These are phyloP conservation scores for Daldinia caldariorum DNA, from an alignment of 495 filamentous ascomycete genomes.

Conservation along the genomic window DNA sequence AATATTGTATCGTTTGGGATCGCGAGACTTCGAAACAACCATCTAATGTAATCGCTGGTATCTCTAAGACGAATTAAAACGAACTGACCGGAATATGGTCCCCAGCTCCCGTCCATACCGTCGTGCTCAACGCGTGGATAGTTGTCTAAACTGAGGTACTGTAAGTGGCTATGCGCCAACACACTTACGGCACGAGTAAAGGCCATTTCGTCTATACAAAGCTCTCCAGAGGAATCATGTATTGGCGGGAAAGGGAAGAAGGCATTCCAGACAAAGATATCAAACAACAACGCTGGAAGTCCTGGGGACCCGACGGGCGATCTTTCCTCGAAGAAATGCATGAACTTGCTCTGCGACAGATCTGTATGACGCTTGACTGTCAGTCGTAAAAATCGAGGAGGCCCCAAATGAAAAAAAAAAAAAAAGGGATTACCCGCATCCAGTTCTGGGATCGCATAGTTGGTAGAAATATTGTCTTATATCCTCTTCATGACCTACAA, in stretches of 20 bases:
- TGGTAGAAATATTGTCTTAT: conserved; percentile 11
- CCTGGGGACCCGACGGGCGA: neutral
- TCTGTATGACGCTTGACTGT: neutral
- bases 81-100: conserved; percentile 15
- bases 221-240: neutral
- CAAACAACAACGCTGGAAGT: conserved; percentile 1
- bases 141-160: too few relatives aligned
- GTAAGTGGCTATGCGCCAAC: too few relatives aligned
- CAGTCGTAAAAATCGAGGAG: neutral
- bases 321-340: neutral
- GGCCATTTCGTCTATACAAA: conserved; percentile 15
- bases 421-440: conserved; percentile 12
- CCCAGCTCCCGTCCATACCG: conserved; percentile 29
- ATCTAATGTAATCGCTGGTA: conserved; percentile 13
- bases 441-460: conserved; percentile 14
- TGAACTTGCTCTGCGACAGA: conserved; percentile 15
- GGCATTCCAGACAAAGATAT: conserved; percentile 17
- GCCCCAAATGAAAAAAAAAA: too few relatives aligned
- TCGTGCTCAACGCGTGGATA: too few relatives aligned
- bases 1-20: conserved; percentile 3
- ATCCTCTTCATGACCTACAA: neutral
- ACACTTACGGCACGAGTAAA: conserved; percentile 22
- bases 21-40: conserved; percentile 31
- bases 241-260: conserved; percentile 26
- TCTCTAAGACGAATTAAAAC: conserved; percentile 9